Evolutionary conservation across 106 monocot species (phyloP).

Genomic region (Platanthera zijinensis): DNA sequence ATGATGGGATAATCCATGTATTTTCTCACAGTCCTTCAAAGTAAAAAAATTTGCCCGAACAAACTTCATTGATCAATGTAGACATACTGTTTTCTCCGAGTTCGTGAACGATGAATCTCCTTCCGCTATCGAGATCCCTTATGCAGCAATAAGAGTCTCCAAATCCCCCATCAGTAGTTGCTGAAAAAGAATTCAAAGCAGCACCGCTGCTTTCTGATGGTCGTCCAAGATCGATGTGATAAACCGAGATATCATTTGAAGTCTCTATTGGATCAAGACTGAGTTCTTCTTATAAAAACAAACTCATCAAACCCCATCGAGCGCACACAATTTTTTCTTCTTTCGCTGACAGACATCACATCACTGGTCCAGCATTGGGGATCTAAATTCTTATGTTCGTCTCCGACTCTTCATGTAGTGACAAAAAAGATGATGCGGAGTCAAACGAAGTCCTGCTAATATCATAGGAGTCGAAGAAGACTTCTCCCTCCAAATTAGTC

Average conservation of each 20-base stretch:
- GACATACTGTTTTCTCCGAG: slow-evolving; percentile 20
- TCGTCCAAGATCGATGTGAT: slow-evolving; percentile 12
- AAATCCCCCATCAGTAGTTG: neutral
- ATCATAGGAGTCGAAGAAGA: slow-evolving; percentile 50
- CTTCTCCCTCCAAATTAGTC: slow-evolving; percentile 24
- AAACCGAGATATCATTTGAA: neutral
- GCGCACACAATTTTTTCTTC: slow-evolving; percentile 34
- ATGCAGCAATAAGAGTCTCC: slow-evolving; percentile 20
- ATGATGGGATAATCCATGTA: slow-evolving; percentile 35
- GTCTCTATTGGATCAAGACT: slow-evolving; percentile 4
- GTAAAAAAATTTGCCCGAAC: slow-evolving; percentile 40
- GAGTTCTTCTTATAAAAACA: neutral
- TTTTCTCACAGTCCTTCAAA: slow-evolving; percentile 39
- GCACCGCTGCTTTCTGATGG: slow-evolving; percentile 17
- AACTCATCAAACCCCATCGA: slow-evolving; percentile 39
- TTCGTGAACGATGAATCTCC: slow-evolving; percentile 30
- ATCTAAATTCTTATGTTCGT: slow-evolving; percentile 11
- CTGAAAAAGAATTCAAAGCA: slow-evolving; percentile 11
- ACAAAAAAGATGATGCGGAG: slow-evolving; percentile 17
- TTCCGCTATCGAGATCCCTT: slow-evolving; percentile 48
- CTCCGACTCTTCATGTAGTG: slow-evolving; percentile 9
- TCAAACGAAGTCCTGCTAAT: slow-evolving; percentile 17
- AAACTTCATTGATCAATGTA: slow-evolving; percentile 36
- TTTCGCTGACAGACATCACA: slow-evolving; percentile 42
- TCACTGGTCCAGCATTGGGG: slow-evolving; percentile 38